phyloP scores from a whole-genome alignment of 345 rosid genomes.

The Euphorbia lathyris region DNA sequence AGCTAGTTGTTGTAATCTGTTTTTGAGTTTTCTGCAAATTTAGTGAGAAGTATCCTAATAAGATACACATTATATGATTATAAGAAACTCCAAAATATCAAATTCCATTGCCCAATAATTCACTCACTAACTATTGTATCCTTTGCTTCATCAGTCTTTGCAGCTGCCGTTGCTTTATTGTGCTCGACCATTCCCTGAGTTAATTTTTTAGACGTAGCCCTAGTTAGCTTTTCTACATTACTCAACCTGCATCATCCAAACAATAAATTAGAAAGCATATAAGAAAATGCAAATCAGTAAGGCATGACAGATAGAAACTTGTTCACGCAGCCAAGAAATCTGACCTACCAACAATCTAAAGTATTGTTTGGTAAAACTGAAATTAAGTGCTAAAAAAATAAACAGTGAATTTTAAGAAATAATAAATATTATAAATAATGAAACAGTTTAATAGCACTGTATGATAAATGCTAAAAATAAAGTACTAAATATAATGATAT shows the following conservation, averaged over 20 bases:
- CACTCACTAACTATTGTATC: conserved; percentile 68
- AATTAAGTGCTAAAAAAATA: too few species aligned
- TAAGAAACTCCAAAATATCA: neutral
- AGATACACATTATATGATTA: conserved; percentile 5
- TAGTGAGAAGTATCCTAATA: conserved; percentile 1
- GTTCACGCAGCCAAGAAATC: neutral
- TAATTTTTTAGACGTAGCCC: conserved; percentile 86
- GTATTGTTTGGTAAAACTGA: neutral
- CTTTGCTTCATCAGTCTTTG: conserved; percentile 92
- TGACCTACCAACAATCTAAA: neutral
- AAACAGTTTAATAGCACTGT: too few species aligned
- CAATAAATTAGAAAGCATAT: neutral
- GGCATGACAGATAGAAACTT: neutral
- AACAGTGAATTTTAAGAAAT: too few species aligned
- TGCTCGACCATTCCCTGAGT: conserved; percentile 92
- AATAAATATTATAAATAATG: too few species aligned
- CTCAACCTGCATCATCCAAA: conserved; percentile 53
- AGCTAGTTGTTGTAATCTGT: conserved; percentile 80
- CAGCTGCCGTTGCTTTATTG: conserved; percentile 94
- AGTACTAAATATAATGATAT: too few species aligned
- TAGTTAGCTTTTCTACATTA: conserved; percentile 79
- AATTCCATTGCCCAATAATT: conserved; percentile 5
- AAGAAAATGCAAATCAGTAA: neutral
- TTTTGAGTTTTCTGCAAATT: conserved; percentile 73
- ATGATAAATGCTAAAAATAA: too few species aligned